Base-by-base conservation (phyloP, 2,329 filamentous ascomycete species). In the Celoporthe dispersa region DNA sequence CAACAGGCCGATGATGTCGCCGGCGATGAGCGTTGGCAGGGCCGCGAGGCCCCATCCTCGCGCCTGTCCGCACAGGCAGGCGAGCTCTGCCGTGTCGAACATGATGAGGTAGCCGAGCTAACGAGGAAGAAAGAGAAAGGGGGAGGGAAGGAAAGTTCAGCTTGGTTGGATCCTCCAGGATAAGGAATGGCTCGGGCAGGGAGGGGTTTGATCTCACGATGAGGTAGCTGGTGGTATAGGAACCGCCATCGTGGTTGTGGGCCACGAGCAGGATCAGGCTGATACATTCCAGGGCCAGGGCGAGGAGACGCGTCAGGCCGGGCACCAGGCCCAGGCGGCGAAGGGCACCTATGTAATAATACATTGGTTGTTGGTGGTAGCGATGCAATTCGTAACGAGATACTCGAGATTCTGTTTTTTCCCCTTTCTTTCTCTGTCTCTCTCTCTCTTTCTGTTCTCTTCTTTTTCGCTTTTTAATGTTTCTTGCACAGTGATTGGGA, bases 31-130 rank as follows among this genome's bases (percentile, higher is more conserved):
- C 11, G 64, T 39, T 9, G 68, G 68, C 53, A 71, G 57, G 3
- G 70, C 68, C 4, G 70, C 44, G 31, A 68, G 48, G 4, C 48
- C 8, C 70, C 70, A 71, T 25, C 68, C 70, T 25, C 68, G 70
- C 3, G 64, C 53, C 55, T 71, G 70, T 14, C 68, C 70, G 57
- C 55, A 70, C 2, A 71, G 70, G 35, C 64, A 70, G 37, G 28
- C 68, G 31, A 71, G 61, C 37, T 71, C 68, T 16, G 41, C 7
- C 14, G 66, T 12, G 41, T 71, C 70, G 14, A 70, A 19, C 12
- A 65, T 14, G 55, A 70, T 70, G 64, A 71, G 70, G 39, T 67
- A 70, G 35, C 66, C 28, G 28, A 71, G 70, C 70, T 71, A 28
- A 16, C 12, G 11, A 28, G 28, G 14, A 8, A n/a, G n/a, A 19